A percentile compares a stretch with the other conserved stretches of the same genome.
Evolutionary conservation across 2,329 filamentous ascomycete species (phyloP).

Genomic region (Zasmidium angulare): DNA sequence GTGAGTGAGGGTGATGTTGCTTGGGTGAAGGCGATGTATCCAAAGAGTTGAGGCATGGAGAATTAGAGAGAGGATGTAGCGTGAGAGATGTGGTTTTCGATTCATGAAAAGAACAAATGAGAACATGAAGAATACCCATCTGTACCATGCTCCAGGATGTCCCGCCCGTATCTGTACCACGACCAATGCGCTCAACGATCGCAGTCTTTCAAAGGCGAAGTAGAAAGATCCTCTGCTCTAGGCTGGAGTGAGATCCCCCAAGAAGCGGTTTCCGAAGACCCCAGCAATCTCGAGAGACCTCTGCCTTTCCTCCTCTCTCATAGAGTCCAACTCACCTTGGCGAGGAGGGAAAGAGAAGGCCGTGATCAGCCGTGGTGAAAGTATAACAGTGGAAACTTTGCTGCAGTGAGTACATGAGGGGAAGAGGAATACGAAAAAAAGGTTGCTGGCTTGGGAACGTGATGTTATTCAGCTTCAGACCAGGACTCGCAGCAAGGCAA

Average conservation of each 20-base stretch:
- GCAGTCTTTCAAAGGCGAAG: conserved; percentile 62
- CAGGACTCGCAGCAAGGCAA: background rate
- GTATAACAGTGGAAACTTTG: too few species aligned
- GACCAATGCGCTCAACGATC: conserved; percentile 57
- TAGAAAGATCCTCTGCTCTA: conserved; percentile 24
- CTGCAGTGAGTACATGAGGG: background rate
- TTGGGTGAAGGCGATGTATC: background rate
- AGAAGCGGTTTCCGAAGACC: conserved; percentile 41
- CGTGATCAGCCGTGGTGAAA: conserved; percentile 23
- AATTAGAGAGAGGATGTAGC: background rate
- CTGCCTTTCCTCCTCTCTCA: conserved; percentile 36
- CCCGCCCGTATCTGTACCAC: conserved; percentile 68
- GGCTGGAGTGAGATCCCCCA: conserved; percentile 28
- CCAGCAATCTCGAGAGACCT: conserved; percentile 26
- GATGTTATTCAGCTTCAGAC: background rate
- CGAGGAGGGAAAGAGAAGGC: conserved; percentile 32
- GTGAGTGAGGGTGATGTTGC: background rate
- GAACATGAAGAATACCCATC: too few species aligned
- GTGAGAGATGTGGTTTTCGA: too few species aligned
- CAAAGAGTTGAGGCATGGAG: background rate
- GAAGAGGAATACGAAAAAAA: background rate
- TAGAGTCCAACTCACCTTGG: conserved; percentile 23
- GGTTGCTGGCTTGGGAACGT: background rate
- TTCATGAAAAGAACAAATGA: too few species aligned
- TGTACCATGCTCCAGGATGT: conserved; percentile 41